phyloP scores from a whole-genome alignment of 176 grass and related monocot species.

The Zoysia japonica region DNA sequence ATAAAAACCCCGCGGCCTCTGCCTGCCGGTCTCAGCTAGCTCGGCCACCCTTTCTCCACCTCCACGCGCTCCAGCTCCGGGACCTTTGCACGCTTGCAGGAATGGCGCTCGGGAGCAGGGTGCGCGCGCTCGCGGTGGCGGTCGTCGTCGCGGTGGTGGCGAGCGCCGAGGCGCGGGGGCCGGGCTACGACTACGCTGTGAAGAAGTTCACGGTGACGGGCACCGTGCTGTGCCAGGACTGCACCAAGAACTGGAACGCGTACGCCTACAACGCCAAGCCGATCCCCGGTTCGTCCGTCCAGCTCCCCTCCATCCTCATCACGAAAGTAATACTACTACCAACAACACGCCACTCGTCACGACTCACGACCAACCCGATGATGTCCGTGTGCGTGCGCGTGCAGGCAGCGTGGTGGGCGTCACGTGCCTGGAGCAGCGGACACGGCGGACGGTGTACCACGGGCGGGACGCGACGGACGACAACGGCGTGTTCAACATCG shows the following conservation, averaged over 20 bases:
- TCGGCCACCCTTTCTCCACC: not conserved
- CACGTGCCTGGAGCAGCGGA: constrained; percentile 54
- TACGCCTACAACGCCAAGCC: constrained; percentile 63
- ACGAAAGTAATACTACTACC: no score
- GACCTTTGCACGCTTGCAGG: not conserved
- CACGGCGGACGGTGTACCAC: constrained; percentile 48
- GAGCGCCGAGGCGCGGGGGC: constrained; percentile 11
- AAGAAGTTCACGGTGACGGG: constrained; percentile 58
- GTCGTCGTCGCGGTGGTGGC: not conserved
- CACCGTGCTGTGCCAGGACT: constrained; percentile 85
- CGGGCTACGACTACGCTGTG: constrained; percentile 30
- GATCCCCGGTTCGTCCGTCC: constrained; percentile 42
- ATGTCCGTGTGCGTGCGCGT: no score
- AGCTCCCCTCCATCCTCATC: no score
- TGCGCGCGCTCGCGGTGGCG: constrained; percentile 22
- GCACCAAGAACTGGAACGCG: constrained; percentile 70
- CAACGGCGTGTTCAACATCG: constrained; percentile 54
- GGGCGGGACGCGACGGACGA: constrained; percentile 43
- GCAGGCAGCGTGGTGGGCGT: constrained; percentile 62
- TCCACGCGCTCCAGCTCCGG: not conserved
- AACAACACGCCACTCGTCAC: no score
- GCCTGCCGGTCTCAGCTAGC: not conserved
- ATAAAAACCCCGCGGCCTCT: constrained; percentile 5
- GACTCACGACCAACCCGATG: no score
- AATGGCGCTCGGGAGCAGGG: constrained; percentile 23